A percentile compares a stretch with the other conserved stretches of the same genome.
These are phyloP conservation scores for Salix caprea DNA, from an alignment of 345 rosid genomes.

Conservation along the genomic window DNA sequence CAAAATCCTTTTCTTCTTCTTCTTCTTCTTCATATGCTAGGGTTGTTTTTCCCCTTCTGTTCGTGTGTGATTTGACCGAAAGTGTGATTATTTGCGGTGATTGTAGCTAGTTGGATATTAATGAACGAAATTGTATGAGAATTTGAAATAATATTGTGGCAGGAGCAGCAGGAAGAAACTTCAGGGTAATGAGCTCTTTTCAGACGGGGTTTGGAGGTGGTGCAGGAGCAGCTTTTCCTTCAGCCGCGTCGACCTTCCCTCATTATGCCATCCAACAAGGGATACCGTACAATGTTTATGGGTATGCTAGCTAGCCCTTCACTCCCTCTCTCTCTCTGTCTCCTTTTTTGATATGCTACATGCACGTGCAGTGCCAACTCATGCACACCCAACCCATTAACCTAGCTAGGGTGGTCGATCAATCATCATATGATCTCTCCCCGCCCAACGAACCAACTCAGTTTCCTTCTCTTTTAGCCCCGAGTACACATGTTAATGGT, in stretches of 20 bases:
- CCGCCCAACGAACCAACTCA: too few species aligned
- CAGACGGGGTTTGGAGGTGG: conserved; percentile 70
- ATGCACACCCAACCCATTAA: conserved; percentile 21
- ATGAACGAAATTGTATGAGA: neutral
- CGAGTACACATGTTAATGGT: neutral
- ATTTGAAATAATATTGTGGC: conserved; percentile 6
- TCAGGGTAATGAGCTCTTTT: conserved; percentile 65
- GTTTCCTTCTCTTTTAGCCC: neutral
- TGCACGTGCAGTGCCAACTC: conserved; percentile 57
- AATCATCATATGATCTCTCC: too few species aligned
- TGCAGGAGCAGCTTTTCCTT: conserved; percentile 59
- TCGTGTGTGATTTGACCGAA: too few species aligned
- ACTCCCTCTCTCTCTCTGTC: neutral
- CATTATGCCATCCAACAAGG: conserved; percentile 87
- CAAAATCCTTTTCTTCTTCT: too few species aligned
- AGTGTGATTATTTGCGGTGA: neutral
- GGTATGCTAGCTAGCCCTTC: conserved; percentile 5
- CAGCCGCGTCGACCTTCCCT: conserved; percentile 64
- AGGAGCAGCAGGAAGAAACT: conserved; percentile 57
- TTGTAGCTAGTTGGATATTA: neutral
- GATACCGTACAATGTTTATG: conserved; percentile 74
- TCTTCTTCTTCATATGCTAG: too few species aligned
- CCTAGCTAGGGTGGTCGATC: conserved; percentile 12
- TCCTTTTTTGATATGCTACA: conserved; percentile 6
- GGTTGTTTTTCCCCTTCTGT: too few species aligned